Percentiles rank a stretch among this genome's conserved stretches.
phyloP scores from a whole-genome alignment of 148 eudicot genomes.

The Pharnaceum exiguum region DNA sequence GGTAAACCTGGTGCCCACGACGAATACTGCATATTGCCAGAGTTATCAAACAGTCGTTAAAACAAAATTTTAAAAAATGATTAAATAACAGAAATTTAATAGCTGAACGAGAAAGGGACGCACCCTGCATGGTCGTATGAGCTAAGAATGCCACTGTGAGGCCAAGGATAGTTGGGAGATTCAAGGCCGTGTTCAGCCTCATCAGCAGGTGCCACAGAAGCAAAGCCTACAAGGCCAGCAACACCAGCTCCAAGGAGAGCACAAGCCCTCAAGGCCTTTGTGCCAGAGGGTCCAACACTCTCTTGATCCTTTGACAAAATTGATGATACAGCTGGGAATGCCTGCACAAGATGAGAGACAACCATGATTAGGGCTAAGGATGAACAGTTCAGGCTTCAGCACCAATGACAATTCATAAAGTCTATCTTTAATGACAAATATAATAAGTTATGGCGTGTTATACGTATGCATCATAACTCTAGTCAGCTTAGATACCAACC shows the following conservation, averaged over 20 bases:
- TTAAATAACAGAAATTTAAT: not conserved
- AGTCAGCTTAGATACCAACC: too few relatives aligned
- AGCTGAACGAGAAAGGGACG: slow-evolving; percentile 26
- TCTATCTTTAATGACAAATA: not conserved
- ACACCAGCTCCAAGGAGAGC: slow-evolving; percentile 77
- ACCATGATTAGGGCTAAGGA: too few relatives aligned
- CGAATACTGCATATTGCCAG: slow-evolving; percentile 52
- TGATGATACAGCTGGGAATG: slow-evolving; percentile 61
- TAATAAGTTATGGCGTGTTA: too few relatives aligned
- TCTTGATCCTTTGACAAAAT: slow-evolving; percentile 50
- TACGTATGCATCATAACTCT: too few relatives aligned
- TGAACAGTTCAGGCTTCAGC: not conserved
- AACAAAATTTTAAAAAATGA: not conserved
- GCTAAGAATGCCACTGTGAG: slow-evolving; percentile 86
- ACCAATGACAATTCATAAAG: too few relatives aligned
- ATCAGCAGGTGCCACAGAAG: slow-evolving; percentile 62
- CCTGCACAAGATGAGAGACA: slow-evolving; percentile 55
- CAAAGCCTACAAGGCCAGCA: slow-evolving; percentile 60
- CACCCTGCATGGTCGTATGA: slow-evolving; percentile 97
- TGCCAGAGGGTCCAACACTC: slow-evolving; percentile 42
- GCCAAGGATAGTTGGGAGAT: slow-evolving; percentile 82
- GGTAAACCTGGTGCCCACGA: slow-evolving; percentile 89
- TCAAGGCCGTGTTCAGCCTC: slow-evolving; percentile 93
- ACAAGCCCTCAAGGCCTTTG: slow-evolving; percentile 42
- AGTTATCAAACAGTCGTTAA: not conserved